Percentiles rank a stretch among this genome's conserved stretches.
phyloP scores from a whole-genome alignment of 129 eudicot genomes.

The Deinandra increscens region DNA sequence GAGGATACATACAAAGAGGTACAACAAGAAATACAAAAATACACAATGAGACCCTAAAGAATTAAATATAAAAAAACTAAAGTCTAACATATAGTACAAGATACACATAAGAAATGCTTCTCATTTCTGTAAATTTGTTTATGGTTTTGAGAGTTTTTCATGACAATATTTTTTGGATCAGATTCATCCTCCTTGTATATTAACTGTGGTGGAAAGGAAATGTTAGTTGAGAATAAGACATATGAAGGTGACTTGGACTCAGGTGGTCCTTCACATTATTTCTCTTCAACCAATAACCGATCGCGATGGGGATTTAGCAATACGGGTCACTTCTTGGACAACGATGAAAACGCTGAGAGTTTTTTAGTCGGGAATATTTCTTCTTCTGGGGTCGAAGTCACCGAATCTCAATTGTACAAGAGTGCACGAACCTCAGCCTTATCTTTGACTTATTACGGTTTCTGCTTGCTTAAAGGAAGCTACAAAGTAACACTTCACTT shows the following conservation, averaged over 20 bases:
- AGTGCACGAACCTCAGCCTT: slow-evolving; percentile 65
- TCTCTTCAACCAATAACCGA: slow-evolving; percentile 24
- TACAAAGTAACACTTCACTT: slow-evolving; percentile 81
- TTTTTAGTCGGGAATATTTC: no score
- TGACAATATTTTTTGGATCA: slow-evolving; percentile 30
- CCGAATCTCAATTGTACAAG: slow-evolving; percentile 37
- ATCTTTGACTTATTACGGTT: slow-evolving; percentile 69
- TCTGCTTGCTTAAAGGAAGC: slow-evolving; percentile 55
- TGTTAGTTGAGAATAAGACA: slow-evolving; percentile 16
- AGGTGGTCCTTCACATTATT: slow-evolving; percentile 50
- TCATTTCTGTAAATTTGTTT: no score
- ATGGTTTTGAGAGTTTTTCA: no score
- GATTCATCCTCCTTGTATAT: no score
- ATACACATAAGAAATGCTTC: no score
- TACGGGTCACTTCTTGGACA: slow-evolving; percentile 69
- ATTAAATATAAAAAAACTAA: no score
- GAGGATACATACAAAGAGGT: no score
- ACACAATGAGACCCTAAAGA: no score
- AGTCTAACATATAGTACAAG: no score
- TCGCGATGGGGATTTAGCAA: slow-evolving; percentile 85
- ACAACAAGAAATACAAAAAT: no score
- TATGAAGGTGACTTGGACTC: slow-evolving; percentile 45
- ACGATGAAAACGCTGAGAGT: slow-evolving; percentile 9
- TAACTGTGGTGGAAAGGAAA: slow-evolving; percentile 67
- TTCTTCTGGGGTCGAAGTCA: slow-evolving; percentile 23